Conservation (phyloP, 352 stramenopile species). For the Aphanomyces cochlioides region DNA sequence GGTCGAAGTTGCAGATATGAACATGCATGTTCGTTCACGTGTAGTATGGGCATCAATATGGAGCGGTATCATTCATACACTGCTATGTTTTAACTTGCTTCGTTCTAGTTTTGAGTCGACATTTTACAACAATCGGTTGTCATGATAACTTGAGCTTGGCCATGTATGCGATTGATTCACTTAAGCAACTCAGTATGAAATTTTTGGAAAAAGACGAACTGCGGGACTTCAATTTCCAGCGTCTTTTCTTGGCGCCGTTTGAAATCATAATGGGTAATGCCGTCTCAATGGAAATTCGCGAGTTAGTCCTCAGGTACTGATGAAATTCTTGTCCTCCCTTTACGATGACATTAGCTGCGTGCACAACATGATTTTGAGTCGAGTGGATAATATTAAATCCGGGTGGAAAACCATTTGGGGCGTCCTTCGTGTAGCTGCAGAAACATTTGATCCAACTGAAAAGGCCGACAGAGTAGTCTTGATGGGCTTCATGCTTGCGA, state of each 20-base stretch:
- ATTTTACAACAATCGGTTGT: conserved; percentile 97
- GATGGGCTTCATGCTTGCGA: conserved; percentile 83
- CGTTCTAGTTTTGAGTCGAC: conserved; percentile 87
- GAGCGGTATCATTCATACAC: conserved; percentile 40
- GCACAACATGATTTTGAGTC: conserved; percentile 89
- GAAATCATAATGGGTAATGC: conserved; percentile 90
- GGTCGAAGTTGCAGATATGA: conserved; percentile 99
- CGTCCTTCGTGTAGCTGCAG: conserved; percentile 81
- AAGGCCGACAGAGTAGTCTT: conserved; percentile 50
- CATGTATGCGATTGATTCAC: conserved; percentile 98
- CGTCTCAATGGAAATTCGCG: conserved; percentile 76
- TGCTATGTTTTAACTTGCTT: conserved; percentile 47
- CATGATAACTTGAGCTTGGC: conserved; percentile 95
- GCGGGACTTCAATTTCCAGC: conserved; percentile 99
- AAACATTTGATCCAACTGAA: conserved; percentile 67
- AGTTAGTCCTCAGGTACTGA: conserved; percentile 81
- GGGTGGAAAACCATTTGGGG: conserved; percentile 94
- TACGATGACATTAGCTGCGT: conserved; percentile 46
- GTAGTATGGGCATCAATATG: conserved; percentile 98
- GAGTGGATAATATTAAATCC: conserved; percentile 84
- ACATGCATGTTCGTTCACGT: conserved; percentile 95
- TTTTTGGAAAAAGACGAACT: conserved; percentile 99
- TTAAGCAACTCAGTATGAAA: conserved; percentile 99
- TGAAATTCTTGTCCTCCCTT: background rate
- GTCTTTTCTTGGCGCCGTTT: conserved; percentile 97